Evolutionary conservation across 345 rosid species (phyloP), one percentile per base, ranked within the genome.

Genomic region (Bruguiera parviflora): DNA sequence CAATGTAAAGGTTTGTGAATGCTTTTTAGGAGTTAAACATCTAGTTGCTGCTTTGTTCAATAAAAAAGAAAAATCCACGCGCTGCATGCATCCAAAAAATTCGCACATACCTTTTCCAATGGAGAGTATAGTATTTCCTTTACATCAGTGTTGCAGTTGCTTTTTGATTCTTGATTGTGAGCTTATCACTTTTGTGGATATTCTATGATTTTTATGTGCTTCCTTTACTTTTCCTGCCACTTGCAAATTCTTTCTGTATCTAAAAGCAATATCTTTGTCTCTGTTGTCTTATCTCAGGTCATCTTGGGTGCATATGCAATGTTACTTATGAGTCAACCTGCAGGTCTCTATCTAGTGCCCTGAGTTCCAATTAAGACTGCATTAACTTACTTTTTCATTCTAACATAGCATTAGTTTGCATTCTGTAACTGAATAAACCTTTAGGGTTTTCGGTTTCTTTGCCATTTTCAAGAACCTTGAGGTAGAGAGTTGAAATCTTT

Each of bases 251-350:
- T 57, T 47, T 61, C 24, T 56, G 8, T 39, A n/a, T 62, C 58
- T 55, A 65, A 39, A 53, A 53, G 32, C 13, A n/a, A 43, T 59
- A 11, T 67, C 59, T 15, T 31, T 63, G 33, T 66, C 46, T 72
- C 58, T 73, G 58, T 67, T 58, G 20, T 64, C 37, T 28, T 31
- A 37, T 83, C 52, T 73, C 80, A 95, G 99, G 88, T 75, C 86
- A 81, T 80, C 85, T 76, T 77, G 97, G 96, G 64, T 95, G 97
- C 85, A 82, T 95, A 68, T 95, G 99, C 90, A 86, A 85, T 80
- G 87, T 90, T 62, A 85, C 86, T 10, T 84, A 78, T 29, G 86
- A 84, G 69, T 88, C 97, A 75, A 71, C 82, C 39, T 95, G 99
- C 93, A 95, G 99, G 99, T 95, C 65, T 73, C 61, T 71, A 53